These are phyloP conservation scores for Epichloe bromicola DNA, from an alignment of 2,329 filamentous ascomycete species.

Conservation along the genomic window DNA sequence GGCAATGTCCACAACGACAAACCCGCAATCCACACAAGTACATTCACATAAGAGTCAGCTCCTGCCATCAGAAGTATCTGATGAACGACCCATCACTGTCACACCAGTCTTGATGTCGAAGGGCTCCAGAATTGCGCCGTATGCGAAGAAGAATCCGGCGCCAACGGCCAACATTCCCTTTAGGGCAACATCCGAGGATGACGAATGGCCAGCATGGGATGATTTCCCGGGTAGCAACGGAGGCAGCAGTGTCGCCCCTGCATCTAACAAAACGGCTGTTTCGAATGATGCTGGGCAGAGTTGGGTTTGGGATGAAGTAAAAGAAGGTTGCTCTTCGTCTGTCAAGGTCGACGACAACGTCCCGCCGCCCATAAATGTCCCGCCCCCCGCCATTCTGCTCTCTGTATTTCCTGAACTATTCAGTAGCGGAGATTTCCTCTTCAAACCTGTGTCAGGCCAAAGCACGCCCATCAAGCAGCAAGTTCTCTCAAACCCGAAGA, in stretches of 20 bases:
- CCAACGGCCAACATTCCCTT: slow-evolving; percentile 2
- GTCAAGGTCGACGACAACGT: slow-evolving; percentile 17
- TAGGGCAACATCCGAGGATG: slow-evolving; percentile 18
- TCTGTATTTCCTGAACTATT: slow-evolving; percentile 64
- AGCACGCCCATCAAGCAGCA: slow-evolving; percentile 44
- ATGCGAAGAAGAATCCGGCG: slow-evolving; percentile 1
- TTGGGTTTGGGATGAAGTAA: slow-evolving; percentile 40
- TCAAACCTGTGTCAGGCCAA: slow-evolving; percentile 50
- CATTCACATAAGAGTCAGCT: slow-evolving; percentile 41
- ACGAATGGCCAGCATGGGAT: slow-evolving; percentile 41
- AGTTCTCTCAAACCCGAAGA: slow-evolving; percentile 49
- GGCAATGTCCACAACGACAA: slow-evolving; percentile 18
- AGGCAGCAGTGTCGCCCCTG: slow-evolving; percentile 10
- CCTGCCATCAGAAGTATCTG: slow-evolving; percentile 34
- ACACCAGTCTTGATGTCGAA: background rate
- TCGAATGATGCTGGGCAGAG: slow-evolving; percentile 12
- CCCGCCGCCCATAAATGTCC: slow-evolving; percentile 70
- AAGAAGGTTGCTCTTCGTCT: slow-evolving; percentile 16
- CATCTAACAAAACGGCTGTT: slow-evolving; percentile 7
- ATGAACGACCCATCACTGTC: slow-evolving; percentile 27
- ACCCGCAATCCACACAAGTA: slow-evolving; percentile 36
- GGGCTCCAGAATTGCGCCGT: background rate
- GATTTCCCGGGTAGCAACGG: slow-evolving; percentile 22
- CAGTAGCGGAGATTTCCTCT: slow-evolving; percentile 50
- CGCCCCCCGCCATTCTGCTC: slow-evolving; percentile 73